These are phyloP conservation scores for Sclerotinia sclerotiorum DNA, from an alignment of 2,329 filamentous ascomycete species.

Conservation along the genomic window DNA sequence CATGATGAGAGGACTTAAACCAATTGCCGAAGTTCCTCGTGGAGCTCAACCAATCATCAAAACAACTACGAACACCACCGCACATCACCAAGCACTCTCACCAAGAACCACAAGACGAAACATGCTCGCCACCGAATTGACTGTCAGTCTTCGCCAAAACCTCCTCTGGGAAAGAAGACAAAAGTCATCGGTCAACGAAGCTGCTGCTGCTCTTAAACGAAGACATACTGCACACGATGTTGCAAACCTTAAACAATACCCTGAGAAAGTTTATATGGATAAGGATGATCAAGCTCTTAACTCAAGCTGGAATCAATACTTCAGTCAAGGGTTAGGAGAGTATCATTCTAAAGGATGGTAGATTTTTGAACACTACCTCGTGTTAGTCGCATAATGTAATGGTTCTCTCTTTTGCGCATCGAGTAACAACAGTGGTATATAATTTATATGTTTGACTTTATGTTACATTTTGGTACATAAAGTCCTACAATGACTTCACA, in stretches of 20 bases:
- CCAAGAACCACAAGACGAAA: constrained; percentile 89
- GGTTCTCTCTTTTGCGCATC: constrained; percentile 29
- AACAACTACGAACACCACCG: constrained; percentile 58
- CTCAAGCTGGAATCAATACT: constrained; percentile 83
- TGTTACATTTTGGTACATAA: constrained; percentile 31
- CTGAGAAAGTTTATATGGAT: constrained; percentile 63
- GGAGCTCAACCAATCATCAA: constrained; percentile 74
- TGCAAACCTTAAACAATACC: constrained; percentile 81
- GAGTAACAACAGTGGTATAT: constrained; percentile 23
- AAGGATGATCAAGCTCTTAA: constrained; percentile 56
- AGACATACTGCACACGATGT: constrained; percentile 89
- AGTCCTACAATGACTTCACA: constrained; percentile 39
- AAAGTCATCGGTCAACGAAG: constrained; percentile 71
- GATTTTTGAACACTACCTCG: constrained; percentile 24
- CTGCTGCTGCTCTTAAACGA: constrained; percentile 84
- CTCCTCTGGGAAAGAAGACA: constrained; percentile 95
- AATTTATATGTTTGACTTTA: constrained; percentile 35
- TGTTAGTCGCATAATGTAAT: constrained; percentile 36
- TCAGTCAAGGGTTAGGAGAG: constrained; percentile 74
- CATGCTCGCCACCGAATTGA: constrained; percentile 94
- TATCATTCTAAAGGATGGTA: constrained; percentile 89
- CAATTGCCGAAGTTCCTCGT: constrained; percentile 51
- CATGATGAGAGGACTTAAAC: constrained; percentile 51
- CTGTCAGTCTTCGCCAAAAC: constrained; percentile 86
- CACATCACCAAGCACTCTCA: constrained; percentile 74